Evolutionary conservation across 2,329 filamentous ascomycete genomes (phyloP), one percentile per base, ranked within the genome.

Genomic region (Verticillium dahliae): DNA sequence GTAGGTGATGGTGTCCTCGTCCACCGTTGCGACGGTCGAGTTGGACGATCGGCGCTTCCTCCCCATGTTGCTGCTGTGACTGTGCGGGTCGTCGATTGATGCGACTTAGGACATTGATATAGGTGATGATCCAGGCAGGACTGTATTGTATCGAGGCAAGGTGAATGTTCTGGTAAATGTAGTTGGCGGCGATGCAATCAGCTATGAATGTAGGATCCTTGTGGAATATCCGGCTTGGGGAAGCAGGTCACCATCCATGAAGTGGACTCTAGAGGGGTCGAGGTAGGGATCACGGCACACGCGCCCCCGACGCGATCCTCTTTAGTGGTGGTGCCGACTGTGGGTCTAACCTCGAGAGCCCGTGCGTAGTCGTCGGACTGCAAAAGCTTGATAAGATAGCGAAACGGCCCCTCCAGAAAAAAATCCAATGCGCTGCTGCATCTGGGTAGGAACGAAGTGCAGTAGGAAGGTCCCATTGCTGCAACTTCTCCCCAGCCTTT

Each of bases 21-120:
- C 74, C 61, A 77, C 67, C 1, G 76, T 78, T 55, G 76, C 77
- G 54, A 77, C 76, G 37, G 77, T 81, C 27, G 80, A 81, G 59
- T 75, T 73, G 37, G 80, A 81, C 35, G 70, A 70, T 55, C 75
- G 74, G 37, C 80, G 76, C 62, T 64, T 71, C 62, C 76, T 76
- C 63, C 75, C 72, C 75, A 80, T 80, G 67, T 62, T 69, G 65
- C 18, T 69, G 65, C 18, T 18, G 45, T 52, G 45, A 65, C 18
- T 18, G 45, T 52, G 45, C 45, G 9, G 18, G n/a, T 27, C 45
- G 39, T 31, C 13, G 13, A 6, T 37, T 37, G 45, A 45, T 52
- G 9, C 18, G 45, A 18, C 18, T 27, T 27, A 52, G 9, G 18
- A 27, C 45, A 52, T 27, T 10, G n/a, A 18, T 27, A 37, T 37